These are phyloP conservation scores for Ilex paraguariensis DNA, from an alignment of 305 asterid genomes.

Conservation along the genomic window DNA sequence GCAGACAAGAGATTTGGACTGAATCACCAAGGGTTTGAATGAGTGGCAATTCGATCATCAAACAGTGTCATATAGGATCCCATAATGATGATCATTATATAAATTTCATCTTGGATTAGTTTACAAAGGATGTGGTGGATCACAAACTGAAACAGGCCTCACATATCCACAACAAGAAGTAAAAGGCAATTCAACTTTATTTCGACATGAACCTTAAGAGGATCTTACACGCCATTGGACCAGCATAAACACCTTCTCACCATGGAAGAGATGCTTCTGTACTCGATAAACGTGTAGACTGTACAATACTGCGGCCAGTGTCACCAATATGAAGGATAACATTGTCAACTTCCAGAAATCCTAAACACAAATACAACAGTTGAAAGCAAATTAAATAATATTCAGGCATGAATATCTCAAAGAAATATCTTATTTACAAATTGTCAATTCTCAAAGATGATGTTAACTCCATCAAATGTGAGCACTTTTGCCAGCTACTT, in stretches of 20 bases:
- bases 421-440: not conserved
- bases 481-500: too few species aligned
- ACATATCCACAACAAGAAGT: too few species aligned
- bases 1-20: too few species aligned
- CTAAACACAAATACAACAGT: constrained; percentile 20
- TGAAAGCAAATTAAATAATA: not conserved
- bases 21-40: too few species aligned
- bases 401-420: not conserved
- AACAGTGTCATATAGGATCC: too few species aligned
- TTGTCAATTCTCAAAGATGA: not conserved
- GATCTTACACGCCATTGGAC: constrained; percentile 12
- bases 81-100: too few species aligned
- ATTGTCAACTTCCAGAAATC: constrained; percentile 74
- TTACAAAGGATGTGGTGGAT: too few species aligned
- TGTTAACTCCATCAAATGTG: not conserved
- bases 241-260: constrained; percentile 38
- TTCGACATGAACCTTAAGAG: constrained; percentile 5
- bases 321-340: constrained; percentile 56
- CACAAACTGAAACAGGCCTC: too few species aligned
- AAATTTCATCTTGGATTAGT: too few species aligned
- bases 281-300: constrained; percentile 54
- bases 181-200: too few species aligned
- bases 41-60: too few species aligned
- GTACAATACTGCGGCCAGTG: constrained; percentile 55
- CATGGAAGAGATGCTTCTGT: constrained; percentile 63